These are phyloP conservation scores for Thelonectria rubi DNA, from an alignment of 2,329 filamentous ascomycete species.

Conservation along the genomic window DNA sequence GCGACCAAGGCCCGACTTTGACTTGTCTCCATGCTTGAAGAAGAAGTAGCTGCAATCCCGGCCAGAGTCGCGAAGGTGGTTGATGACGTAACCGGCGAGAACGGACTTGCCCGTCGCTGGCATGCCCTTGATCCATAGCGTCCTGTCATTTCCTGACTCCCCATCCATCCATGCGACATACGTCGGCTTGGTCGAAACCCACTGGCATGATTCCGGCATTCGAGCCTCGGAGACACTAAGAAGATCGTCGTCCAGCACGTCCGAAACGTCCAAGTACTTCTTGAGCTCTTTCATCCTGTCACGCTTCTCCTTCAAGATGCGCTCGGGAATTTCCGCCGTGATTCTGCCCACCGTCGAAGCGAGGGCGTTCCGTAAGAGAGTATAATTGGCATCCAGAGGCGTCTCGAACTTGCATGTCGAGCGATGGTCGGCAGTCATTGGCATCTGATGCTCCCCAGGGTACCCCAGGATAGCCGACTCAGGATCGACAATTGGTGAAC, in stretches of 20 bases:
- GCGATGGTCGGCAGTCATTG: conserved; percentile 54
- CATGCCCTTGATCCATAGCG: conserved; percentile 38
- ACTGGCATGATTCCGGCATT: conserved; percentile 27
- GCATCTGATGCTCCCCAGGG: conserved; percentile 48
- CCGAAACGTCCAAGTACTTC: conserved; percentile 26
- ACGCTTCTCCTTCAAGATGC: conserved; percentile 12
- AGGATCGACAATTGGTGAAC: conserved; percentile 47
- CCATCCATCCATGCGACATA: conserved; percentile 30
- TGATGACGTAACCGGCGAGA: conserved; percentile 44
- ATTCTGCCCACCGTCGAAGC: conserved; percentile 32
- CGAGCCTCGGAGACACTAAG: conserved; percentile 21
- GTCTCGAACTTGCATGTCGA: conserved; percentile 52
- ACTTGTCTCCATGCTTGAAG: conserved; percentile 38
- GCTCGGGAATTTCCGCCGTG: conserved; percentile 8
- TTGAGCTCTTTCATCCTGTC: conserved; percentile 20
- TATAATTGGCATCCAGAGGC: conserved; percentile 50
- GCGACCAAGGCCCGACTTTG: conserved; percentile 33
- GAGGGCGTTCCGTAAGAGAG: conserved; percentile 44
- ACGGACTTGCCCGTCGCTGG: conserved; percentile 50
- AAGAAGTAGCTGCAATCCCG: conserved; percentile 38
- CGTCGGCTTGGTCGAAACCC: conserved; percentile 27
- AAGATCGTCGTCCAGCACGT: conserved; percentile 27
- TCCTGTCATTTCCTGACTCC: conserved; percentile 13
- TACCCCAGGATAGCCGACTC: conserved; percentile 56
- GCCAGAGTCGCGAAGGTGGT: conserved; percentile 34